Evolutionary conservation across 495 filamentous ascomycete genomes (phyloP).

Genomic region (Letharia columbiana): DNA sequence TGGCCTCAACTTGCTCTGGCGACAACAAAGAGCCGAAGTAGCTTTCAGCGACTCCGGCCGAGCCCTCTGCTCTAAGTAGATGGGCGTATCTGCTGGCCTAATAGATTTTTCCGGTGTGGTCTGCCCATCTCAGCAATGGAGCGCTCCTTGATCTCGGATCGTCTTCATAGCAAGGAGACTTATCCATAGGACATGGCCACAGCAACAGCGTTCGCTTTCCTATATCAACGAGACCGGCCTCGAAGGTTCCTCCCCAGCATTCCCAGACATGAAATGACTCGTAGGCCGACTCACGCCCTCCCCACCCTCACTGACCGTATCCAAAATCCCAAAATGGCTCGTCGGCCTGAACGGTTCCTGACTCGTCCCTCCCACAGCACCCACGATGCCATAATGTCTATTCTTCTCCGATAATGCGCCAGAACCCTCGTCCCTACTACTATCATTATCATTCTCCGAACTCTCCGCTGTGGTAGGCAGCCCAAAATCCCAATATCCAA

Average conservation of each 20-base stretch:
- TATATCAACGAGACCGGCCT: not conserved
- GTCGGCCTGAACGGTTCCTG: constrained; percentile 1
- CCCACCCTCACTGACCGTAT: not conserved
- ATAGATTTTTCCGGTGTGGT: not conserved
- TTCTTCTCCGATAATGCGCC: not conserved
- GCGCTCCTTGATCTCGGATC: not conserved
- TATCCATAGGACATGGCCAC: not conserved
- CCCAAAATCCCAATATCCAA: constrained; percentile 16
- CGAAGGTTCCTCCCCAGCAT: not conserved
- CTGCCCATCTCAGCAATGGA: not conserved
- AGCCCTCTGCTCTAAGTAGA: not conserved
- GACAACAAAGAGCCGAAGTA: not conserved
- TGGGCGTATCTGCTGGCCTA: not conserved
- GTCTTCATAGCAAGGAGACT: not conserved
- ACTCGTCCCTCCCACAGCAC: not conserved
- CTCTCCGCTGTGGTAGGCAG: not conserved
- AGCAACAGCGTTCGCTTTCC: too few species aligned
- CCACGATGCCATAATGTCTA: not conserved
- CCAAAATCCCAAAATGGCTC: not conserved
- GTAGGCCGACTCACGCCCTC: not conserved
- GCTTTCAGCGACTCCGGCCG: not conserved
- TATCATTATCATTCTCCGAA: not conserved
- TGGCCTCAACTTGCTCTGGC: not conserved
- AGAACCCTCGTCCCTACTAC: not conserved
- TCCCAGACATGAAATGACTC: not conserved